Evolutionary conservation across 371 early-diverging fungal genomes (phyloP).

Genomic region (Lichtheimia ramosa): DNA sequence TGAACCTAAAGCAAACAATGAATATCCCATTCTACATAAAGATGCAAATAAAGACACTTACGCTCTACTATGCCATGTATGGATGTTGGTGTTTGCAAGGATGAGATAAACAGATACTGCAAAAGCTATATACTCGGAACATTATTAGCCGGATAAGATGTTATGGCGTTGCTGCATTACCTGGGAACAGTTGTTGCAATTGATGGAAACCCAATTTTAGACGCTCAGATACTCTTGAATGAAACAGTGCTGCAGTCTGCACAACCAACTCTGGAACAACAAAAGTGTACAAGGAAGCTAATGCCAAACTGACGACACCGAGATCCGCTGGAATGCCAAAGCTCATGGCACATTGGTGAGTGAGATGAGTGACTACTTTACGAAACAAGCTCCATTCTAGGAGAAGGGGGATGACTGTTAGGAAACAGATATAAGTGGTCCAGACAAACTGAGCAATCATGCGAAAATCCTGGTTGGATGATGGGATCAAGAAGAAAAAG

Average conservation of each 20-base stretch:
- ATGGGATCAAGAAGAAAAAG: background rate
- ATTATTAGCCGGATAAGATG: too few species aligned
- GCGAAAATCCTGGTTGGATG: background rate
- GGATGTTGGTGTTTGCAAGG: background rate
- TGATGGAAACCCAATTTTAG: background rate
- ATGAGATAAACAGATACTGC: background rate
- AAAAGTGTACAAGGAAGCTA: background rate
- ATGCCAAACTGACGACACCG: background rate
- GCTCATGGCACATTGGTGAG: background rate
- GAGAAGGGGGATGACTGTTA: constrained; percentile 1
- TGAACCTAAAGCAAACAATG: constrained; percentile 11
- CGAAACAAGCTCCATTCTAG: constrained; percentile 15
- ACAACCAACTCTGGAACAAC: constrained; percentile 7
- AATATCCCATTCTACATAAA: background rate
- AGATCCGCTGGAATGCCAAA: constrained; percentile 7
- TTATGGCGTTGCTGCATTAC: constrained; percentile 6
- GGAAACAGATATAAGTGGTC: background rate
- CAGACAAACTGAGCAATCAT: background rate
- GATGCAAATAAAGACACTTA: background rate
- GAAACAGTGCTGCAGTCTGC: background rate
- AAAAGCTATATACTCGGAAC: background rate
- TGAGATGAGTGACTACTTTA: constrained; percentile 2
- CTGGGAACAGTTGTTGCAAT: constrained; percentile 15
- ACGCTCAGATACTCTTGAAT: background rate
- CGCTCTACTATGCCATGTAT: constrained; percentile 1